Conservation (phyloP, 2,329 filamentous ascomycete species). For the Colletotrichum costaricense region DNA sequence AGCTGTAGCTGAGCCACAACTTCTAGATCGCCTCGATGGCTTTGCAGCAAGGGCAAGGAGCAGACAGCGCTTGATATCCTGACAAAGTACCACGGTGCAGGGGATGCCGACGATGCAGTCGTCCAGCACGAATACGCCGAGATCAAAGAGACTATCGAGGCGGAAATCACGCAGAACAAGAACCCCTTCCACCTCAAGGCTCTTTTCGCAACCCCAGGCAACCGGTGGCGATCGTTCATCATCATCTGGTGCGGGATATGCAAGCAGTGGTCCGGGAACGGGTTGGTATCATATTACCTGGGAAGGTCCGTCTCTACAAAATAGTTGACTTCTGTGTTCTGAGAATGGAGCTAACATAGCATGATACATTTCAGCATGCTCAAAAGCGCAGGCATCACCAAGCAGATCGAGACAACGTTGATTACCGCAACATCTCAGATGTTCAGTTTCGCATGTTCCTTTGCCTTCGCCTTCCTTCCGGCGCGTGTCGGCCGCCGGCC, state of each 20-base stretch:
- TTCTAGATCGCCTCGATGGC: slow-evolving; percentile 27
- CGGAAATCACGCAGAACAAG: slow-evolving; percentile 49
- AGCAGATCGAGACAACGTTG: slow-evolving; percentile 24
- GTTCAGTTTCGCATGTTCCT: slow-evolving; percentile 33
- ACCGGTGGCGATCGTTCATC: slow-evolving; percentile 49
- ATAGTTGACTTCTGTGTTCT: too few species aligned
- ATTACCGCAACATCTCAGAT: slow-evolving; percentile 35
- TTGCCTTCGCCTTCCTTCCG: slow-evolving; percentile 28
- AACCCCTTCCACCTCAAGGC: slow-evolving; percentile 38
- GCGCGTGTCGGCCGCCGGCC: slow-evolving; percentile 32
- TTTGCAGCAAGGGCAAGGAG: slow-evolving; percentile 31
- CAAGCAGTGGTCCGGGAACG: slow-evolving; percentile 47
- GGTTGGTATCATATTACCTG: background rate
- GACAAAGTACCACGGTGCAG: slow-evolving; percentile 70
- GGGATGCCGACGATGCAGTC: slow-evolving; percentile 60
- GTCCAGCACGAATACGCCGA: slow-evolving; percentile 65
- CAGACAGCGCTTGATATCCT: slow-evolving; percentile 64
- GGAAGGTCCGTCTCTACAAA: background rate
- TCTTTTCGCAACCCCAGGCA: slow-evolving; percentile 44
- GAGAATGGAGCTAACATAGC: background rate
- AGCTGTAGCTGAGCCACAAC: background rate
- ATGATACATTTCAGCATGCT: slow-evolving; percentile 8
- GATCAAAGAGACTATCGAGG: slow-evolving; percentile 47
- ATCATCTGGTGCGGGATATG: slow-evolving; percentile 57
- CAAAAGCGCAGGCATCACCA: slow-evolving; percentile 31